Percentiles rank a stretch among this genome's conserved stretches.
Evolutionary conservation across 139 green algal species (phyloP).

Genomic region (Chlorella sorokiniana): DNA sequence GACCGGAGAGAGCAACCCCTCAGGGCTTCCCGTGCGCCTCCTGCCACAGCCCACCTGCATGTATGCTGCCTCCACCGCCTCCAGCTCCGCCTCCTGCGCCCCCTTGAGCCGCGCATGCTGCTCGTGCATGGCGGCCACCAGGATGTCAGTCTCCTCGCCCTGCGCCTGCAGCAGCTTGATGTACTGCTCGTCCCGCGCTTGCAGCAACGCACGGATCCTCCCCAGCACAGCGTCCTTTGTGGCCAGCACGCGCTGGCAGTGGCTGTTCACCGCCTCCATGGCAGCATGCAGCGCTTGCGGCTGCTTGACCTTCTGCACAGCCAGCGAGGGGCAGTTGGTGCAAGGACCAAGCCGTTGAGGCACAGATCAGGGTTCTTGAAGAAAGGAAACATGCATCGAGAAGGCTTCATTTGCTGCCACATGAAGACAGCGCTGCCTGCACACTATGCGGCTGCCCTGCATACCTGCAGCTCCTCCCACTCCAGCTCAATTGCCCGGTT

Average conservation of each 20-base stretch:
- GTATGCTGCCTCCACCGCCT: conserved; percentile 30
- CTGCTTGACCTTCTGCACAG: neutral
- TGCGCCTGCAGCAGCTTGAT: conserved; percentile 21
- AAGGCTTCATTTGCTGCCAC: too few relatives aligned
- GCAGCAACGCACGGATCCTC: neutral
- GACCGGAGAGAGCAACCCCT: neutral
- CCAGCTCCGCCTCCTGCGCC: conserved; percentile 16
- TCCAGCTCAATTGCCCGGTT: conserved; percentile 30
- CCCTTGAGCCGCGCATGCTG: neutral
- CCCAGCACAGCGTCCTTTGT: conserved; percentile 8
- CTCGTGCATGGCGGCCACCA: conserved; percentile 15
- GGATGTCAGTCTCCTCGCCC: conserved; percentile 17
- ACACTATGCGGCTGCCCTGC: too few relatives aligned
- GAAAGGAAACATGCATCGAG: too few relatives aligned
- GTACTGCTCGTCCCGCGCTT: conserved; percentile 10
- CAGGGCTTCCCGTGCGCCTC: too few relatives aligned
- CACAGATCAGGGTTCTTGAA: neutral
- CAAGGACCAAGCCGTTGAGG: neutral
- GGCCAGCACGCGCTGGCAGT: conserved; percentile 24
- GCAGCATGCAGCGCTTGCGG: conserved; percentile 5
- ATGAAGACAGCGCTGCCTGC: neutral
- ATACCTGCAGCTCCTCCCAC: conserved; percentile 25
- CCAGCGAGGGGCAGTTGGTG: neutral
- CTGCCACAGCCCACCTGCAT: conserved; percentile 11
- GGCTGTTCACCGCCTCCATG: neutral